Percentiles rank a stretch among this genome's conserved stretches.
phyloP scores from a whole-genome alignment of 2,329 filamentous ascomycete genomes.

The Aureobasidium sp. region DNA sequence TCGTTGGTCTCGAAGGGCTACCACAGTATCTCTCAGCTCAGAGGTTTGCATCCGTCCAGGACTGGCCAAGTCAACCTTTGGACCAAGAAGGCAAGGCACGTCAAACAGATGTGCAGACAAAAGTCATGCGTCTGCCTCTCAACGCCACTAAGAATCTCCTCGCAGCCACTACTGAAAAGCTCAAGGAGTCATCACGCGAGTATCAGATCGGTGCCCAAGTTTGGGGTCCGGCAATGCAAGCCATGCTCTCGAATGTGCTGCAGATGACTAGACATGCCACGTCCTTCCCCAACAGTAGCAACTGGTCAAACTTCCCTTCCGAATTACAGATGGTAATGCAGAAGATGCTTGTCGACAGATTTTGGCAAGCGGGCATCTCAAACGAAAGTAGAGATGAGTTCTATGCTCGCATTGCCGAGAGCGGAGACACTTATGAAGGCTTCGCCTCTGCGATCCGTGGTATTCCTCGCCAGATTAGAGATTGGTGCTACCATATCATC shows the following conservation, averaged over 20 bases:
- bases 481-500: constrained; percentile 89
- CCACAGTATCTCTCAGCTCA: constrained; percentile 69
- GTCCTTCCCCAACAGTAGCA: constrained; percentile 78
- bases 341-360: constrained; percentile 83
- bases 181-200: constrained; percentile 64
- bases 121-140: constrained; percentile 67
- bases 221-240: constrained; percentile 78
- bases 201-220: constrained; percentile 70
- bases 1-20: constrained; percentile 73
- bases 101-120: constrained; percentile 70
- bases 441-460: constrained; percentile 90
- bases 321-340: constrained; percentile 73
- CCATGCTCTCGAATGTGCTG: constrained; percentile 81
- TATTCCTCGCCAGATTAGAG: constrained; percentile 79
- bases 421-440: constrained; percentile 83
- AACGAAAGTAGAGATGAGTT: constrained; percentile 95
- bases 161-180: constrained; percentile 84
- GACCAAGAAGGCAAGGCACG: constrained; percentile 73
- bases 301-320: constrained; percentile 69
- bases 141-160: constrained; percentile 85
- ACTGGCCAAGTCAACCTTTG: constrained; percentile 74
- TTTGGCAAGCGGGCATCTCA: constrained; percentile 98
- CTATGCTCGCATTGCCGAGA: constrained; percentile 82
- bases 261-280: constrained; percentile 85
- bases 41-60: constrained; percentile 65